Conservation (phyloP, 169 alveolate genomes). For the Eimeria brunetti region DNA sequence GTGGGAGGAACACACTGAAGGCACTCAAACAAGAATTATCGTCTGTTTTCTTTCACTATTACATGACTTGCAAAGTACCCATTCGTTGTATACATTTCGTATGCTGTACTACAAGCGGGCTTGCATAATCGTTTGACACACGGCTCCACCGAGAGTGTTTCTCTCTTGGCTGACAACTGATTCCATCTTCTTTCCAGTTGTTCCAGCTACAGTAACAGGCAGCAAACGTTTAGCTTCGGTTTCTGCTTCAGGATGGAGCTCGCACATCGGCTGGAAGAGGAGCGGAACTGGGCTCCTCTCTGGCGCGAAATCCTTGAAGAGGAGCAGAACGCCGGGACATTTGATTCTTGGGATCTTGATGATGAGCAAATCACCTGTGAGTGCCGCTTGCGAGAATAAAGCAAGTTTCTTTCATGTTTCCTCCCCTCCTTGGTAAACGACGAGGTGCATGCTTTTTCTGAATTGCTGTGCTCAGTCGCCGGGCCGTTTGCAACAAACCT, state of each 20-base stretch:
- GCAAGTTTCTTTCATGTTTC: background rate
- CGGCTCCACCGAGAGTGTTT: too few species aligned
- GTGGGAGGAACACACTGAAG: background rate
- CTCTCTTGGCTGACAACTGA: background rate
- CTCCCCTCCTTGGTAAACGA: background rate
- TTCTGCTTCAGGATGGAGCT: conserved; percentile 28
- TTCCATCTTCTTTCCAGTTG: background rate
- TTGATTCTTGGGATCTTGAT: conserved; percentile 58
- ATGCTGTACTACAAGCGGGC: background rate
- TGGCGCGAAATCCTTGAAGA: conserved; percentile 61
- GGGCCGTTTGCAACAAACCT: conserved; percentile 33
- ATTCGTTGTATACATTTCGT: background rate
- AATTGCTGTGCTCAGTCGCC: conserved; percentile 21
- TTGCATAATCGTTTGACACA: background rate
- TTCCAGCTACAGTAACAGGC: background rate
- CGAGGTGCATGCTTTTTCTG: background rate
- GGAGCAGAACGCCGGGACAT: conserved; percentile 57
- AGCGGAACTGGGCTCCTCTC: conserved; percentile 54
- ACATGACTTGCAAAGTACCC: background rate
- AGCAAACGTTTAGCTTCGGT: background rate
- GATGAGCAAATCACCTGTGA: conserved; percentile 30
- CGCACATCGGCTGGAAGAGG: conserved; percentile 62
- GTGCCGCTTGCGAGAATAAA: background rate
- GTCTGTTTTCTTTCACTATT: too few species aligned
- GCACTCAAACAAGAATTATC: background rate